Evolutionary conservation across 345 rosid genomes (phyloP), one percentile per base, ranked within the genome.

Genomic region (Punica granatum): DNA sequence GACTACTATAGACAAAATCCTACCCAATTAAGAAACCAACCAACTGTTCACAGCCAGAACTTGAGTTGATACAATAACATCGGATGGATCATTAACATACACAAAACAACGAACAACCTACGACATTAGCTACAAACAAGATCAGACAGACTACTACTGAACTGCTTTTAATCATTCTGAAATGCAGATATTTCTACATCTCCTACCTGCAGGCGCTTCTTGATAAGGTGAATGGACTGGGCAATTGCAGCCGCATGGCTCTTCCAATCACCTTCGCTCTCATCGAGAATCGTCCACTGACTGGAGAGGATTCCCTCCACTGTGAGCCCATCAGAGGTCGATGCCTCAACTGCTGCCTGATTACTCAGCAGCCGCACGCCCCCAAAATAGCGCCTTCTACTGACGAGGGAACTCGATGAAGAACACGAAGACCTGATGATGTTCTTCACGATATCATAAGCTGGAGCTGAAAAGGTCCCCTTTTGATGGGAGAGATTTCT

Each of bases 161-260:
- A 14, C 7, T 25, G 53, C 16, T 6, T 60, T 51, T 65, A 23
- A 14, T 15, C 18, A 41, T 2, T 32, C 46, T 19, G 37, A 25
- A 18, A 28, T 14, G 16, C 21, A 30, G 14, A 33, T 35, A 37
- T n/a, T 23, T 28, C 19, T 56, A n/a, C 18, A n/a, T n/a, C 30
- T 56, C 18, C 25, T 78, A 93, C 98, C 90, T 89, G 92, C 75
- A 94, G 77, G n/a, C 96, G 96, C 70, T 69, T 84, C 84, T 89
- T 94, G 87, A 94, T 89, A 35, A 91, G 88, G 82, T 83, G 82
- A 72, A 94, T 82, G 72, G 97, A 94, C 67, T 91, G 97, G 64
- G 97, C 78, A 79, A 86, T 84, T 16, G 99, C 95, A 66, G 97
- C 88, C 56, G 92, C 90, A 78, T 94, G 97, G 68, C 97, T 89